phyloP scores from a whole-genome alignment of 2,329 filamentous ascomycete genomes.

The Coniochaeta sp. region DNA sequence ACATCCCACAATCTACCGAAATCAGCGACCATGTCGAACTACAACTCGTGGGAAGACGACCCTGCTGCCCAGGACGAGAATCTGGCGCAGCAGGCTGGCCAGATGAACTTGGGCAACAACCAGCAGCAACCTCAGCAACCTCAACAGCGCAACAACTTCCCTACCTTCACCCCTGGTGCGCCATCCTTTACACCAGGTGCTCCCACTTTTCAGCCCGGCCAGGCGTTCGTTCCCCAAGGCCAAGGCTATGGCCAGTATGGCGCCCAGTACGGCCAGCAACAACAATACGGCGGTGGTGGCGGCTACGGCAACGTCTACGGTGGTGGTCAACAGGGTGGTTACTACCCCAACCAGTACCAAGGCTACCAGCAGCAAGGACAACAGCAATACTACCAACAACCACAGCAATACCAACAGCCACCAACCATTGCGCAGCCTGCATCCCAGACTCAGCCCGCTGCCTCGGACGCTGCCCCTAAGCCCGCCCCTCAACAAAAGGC shows the following conservation, averaged over 20 bases:
- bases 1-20: not conserved
- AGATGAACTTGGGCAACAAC: constrained; percentile 63
- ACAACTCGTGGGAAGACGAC: constrained; percentile 94
- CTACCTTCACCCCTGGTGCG: constrained; percentile 68
- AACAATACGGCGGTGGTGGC: constrained; percentile 21
- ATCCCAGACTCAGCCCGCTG: constrained; percentile 8
- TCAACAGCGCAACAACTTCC: constrained; percentile 50
- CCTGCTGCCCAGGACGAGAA: constrained; percentile 69
- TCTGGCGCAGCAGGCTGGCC: constrained; percentile 69
- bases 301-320: constrained; percentile 26
- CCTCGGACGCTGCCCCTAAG: constrained; percentile 42
- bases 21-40: constrained; percentile 64
- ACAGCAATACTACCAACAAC: constrained; percentile 29
- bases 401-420: constrained; percentile 21
- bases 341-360: constrained; percentile 33
- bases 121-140: constrained; percentile 32
- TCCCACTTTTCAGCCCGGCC: constrained; percentile 64
- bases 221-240: constrained; percentile 23
- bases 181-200: constrained; percentile 67
- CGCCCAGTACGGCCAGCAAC: constrained; percentile 15
- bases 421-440: constrained; percentile 17
- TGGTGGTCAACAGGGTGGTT: constrained; percentile 33
- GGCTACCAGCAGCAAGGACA: constrained; percentile 40
- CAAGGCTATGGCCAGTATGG: constrained; percentile 42
- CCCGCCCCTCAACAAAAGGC: constrained; percentile 44